Evolutionary conservation across 73 alveolate genomes (phyloP), one percentile per base, ranked within the genome.

Genomic region (Paramecium octaurelia): DNA sequence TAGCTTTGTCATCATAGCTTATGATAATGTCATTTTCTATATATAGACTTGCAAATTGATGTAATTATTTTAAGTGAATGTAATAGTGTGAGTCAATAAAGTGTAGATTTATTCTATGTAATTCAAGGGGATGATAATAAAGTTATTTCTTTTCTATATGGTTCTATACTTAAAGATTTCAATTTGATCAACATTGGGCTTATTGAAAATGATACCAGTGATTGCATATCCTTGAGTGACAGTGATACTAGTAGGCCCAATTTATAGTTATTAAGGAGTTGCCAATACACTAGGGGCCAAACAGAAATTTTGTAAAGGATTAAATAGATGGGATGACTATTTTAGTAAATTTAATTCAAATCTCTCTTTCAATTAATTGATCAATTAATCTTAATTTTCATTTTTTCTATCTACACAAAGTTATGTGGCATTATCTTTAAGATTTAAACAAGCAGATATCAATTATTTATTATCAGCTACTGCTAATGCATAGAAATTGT

Each of bases 231-330:
- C 91, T 44, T 42, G 21, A 12, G 91, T 18, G 20, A 80, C 91
- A 43, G 91, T 44, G 16, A 80, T 80, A 10, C 73, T 42, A 21
- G 73, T 80, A 10, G 91, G 44, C 9, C 75, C 50, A 44, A 80
- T 48, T 80, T 44, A 23, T 8, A 44, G 10, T 48, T 80, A 48
- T 43, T 80, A 80, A 20, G 46, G 43, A 44, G 91, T 80, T 23
- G 91, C 91, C 24, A 24, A 44, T 20, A 35, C 46, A 46, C 57
- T 80, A 24, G 91, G 91, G 5, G 91, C 43, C 46, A 80, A 80
- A 48, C 91, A 80, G 11, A 80, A 80, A 20, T 80, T 46, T 48
- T 80, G 8, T 64, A 44, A 43, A 14, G 91, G 91, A 23, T 10
- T 40, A 42, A 80, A 48, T 46, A 46, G 14, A 24, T 23, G n/a